Evolutionary conservation across 1,139 yeast genomes (phyloP).

Genomic region (Geotrichum citri-aurantii): DNA sequence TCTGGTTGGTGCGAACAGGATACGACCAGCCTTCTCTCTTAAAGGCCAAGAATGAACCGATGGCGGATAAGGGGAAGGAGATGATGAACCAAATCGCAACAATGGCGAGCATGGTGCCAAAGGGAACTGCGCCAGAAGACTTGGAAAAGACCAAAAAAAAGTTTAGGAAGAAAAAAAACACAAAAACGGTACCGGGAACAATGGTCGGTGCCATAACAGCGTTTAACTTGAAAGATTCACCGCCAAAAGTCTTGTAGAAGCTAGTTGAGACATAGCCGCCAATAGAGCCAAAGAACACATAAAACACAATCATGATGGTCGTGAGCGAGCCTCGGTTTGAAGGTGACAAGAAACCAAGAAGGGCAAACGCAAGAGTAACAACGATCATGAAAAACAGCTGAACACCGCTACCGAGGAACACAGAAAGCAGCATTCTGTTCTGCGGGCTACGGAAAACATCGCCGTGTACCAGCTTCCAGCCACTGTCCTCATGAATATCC

Average conservation of each 20-base stretch:
- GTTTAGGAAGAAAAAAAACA: conserved; percentile 62
- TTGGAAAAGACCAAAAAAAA: conserved; percentile 71
- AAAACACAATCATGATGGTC: conserved; percentile 80
- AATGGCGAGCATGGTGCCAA: conserved; percentile 81
- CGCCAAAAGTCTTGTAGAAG: conserved; percentile 83
- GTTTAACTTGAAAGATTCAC: conserved; percentile 85
- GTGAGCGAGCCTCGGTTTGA: conserved; percentile 91
- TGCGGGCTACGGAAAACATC: conserved; percentile 88
- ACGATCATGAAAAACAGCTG: conserved; percentile 77
- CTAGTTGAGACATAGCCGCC: conserved; percentile 87
- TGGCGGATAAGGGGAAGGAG: conserved; percentile 76
- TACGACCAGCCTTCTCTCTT: conserved; percentile 53
- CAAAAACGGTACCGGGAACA: conserved; percentile 74
- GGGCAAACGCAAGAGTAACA: conserved; percentile 72
- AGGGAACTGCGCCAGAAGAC: conserved; percentile 93
- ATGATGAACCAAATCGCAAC: conserved; percentile 78
- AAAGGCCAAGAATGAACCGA: conserved; percentile 73
- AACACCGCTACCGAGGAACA: conserved; percentile 80
- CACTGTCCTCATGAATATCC: conserved; percentile 87
- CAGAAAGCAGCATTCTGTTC: conserved; percentile 64
- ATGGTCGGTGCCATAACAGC: conserved; percentile 74
- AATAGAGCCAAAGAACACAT: conserved; percentile 68
- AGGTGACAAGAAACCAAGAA: conserved; percentile 86
- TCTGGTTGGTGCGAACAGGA: conserved; percentile 84
- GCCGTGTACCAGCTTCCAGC: conserved; percentile 96